phyloP scores from a whole-genome alignment of 345 rosid genomes.

The Rubroshorea leprosula region DNA sequence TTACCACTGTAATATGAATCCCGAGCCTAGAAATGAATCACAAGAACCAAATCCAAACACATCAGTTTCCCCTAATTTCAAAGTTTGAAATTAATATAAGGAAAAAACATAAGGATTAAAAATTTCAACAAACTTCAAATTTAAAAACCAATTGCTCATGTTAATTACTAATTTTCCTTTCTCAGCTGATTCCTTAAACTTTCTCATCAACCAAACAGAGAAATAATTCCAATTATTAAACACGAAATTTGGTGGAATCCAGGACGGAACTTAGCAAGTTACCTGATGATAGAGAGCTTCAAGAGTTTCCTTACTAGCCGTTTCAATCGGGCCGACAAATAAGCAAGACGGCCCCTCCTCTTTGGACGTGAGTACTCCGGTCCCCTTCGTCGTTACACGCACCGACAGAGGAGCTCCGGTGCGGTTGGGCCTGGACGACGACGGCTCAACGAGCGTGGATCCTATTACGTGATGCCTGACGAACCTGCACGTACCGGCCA shows the following conservation, averaged over 20 bases:
- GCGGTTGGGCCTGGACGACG: conserved; percentile 33
- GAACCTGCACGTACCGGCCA: conserved; percentile 64
- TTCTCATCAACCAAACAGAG: not conserved
- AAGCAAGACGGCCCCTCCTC: conserved; percentile 83
- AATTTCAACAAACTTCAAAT: not conserved
- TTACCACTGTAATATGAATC: conserved; percentile 84
- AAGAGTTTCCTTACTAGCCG: conserved; percentile 86
- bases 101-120: not conserved
- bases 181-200: not conserved
- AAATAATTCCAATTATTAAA: not conserved
- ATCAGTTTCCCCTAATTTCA: not conserved
- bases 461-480: conserved; percentile 46
- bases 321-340: conserved; percentile 85
- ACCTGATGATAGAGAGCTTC: conserved; percentile 94
- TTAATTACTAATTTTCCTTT: too few relatives aligned
- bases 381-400: conserved; percentile 38
- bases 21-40: conserved; percentile 45
- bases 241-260: not conserved
- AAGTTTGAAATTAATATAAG: not conserved
- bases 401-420: conserved; percentile 42
- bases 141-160: not conserved
- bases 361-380: conserved; percentile 28
- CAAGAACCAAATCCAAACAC: too few relatives aligned
- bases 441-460: conserved; percentile 32
- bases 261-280: not conserved